These are phyloP conservation scores for Penstemon newberryi DNA, from an alignment of 257 asterid genomes.

Conservation along the genomic window DNA sequence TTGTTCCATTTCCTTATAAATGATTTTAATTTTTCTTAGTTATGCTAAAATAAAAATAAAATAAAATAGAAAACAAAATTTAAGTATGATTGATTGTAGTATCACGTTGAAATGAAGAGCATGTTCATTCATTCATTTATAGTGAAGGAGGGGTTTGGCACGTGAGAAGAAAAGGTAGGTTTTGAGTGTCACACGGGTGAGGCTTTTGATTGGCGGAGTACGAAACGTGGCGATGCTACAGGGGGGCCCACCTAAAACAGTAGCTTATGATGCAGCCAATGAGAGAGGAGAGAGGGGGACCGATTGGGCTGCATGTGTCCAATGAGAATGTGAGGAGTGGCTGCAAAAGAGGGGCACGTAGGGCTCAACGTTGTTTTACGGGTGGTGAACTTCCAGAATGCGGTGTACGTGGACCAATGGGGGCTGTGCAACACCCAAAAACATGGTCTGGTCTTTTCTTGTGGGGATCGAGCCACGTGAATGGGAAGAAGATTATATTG, in stretches of 20 bases:
- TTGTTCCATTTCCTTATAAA: slow-evolving; percentile 43
- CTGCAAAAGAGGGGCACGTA: slow-evolving; percentile 34
- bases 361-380: slow-evolving; percentile 16
- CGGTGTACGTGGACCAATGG: slow-evolving; percentile 20
- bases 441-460: too few species aligned
- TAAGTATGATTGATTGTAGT: too few species aligned
- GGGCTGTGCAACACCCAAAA: too few species aligned
- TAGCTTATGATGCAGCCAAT: slow-evolving; percentile 22
- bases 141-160: slow-evolving; percentile 20
- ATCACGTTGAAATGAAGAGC: neutral
- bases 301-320: slow-evolving; percentile 37
- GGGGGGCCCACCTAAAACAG: slow-evolving; percentile 39
- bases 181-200: slow-evolving; percentile 16
- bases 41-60: too few species aligned
- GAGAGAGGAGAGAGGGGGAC: slow-evolving; percentile 19
- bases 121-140: slow-evolving; percentile 6
- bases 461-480: slow-evolving; percentile 32
- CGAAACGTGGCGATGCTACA: slow-evolving; percentile 40
- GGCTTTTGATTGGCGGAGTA: slow-evolving; percentile 33
- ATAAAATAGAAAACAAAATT: neutral
- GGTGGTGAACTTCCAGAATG: slow-evolving; percentile 30
- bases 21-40: too few species aligned
- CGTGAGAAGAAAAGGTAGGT: slow-evolving; percentile 34
- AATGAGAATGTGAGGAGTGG: slow-evolving; percentile 1
- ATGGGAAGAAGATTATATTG: neutral